These are phyloP conservation scores for Cydonia oblonga DNA, from an alignment of 331 rosid species.

Conservation along the genomic window DNA sequence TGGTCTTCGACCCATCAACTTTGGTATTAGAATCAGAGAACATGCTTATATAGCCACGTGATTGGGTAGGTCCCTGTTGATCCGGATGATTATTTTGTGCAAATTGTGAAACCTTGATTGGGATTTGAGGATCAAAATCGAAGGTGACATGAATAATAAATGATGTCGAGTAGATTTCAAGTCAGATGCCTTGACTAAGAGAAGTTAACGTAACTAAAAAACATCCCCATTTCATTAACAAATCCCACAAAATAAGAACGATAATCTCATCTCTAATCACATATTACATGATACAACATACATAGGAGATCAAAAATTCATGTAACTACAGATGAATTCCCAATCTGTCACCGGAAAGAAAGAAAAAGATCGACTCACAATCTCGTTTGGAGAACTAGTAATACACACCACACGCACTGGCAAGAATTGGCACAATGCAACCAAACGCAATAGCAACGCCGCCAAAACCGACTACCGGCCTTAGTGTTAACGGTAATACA, in stretches of 20 bases:
- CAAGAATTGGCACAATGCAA: constrained; percentile 17
- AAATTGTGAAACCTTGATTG: too few relatives aligned
- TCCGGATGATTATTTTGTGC: too few relatives aligned
- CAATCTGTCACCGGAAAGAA: background rate
- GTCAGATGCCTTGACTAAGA: too few relatives aligned
- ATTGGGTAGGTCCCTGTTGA: too few relatives aligned
- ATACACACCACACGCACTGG: background rate
- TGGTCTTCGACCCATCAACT: accelerated
- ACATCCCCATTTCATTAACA: background rate
- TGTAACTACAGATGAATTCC: background rate
- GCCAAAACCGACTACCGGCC: background rate
- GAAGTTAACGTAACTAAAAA: background rate
- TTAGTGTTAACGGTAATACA: constrained; percentile 45
- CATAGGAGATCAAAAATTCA: constrained; percentile 6
- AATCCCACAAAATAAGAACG: background rate
- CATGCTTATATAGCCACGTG: background rate
- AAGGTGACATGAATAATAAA: background rate
- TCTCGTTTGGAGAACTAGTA: background rate
- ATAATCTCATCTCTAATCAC: background rate
- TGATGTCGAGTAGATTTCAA: too few relatives aligned
- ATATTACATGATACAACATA: background rate
- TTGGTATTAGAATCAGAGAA: accelerated
- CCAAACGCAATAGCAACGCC: constrained; percentile 3
- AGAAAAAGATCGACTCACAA: background rate
- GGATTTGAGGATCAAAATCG: too few relatives aligned